Conservation (phyloP, 768 basidiomycete species). For the Lyophyllum semitale region DNA sequence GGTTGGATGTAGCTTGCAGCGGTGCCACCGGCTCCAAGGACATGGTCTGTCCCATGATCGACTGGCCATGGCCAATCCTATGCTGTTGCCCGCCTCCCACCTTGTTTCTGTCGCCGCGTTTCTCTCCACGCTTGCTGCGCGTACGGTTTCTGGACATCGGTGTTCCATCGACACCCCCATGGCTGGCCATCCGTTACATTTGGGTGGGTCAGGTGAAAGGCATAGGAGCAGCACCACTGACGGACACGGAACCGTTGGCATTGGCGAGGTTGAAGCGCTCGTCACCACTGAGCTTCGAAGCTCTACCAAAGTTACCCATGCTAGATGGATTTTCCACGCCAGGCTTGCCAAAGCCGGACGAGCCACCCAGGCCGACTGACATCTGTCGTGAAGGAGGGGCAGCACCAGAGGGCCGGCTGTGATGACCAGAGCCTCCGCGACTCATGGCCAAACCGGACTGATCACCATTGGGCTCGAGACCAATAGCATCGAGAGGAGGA, state of each 20-base stretch:
- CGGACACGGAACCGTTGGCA: constrained; percentile 54
- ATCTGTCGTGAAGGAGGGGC: constrained; percentile 47
- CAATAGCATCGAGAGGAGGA: constrained; percentile 87
- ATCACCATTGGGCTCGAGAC: constrained; percentile 74
- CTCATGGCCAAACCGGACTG: constrained; percentile 49
- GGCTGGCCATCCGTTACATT: constrained; percentile 72
- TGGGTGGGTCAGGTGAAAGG: constrained; percentile 56
- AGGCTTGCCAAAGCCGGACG: constrained; percentile 50
- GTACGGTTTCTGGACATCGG: constrained; percentile 59
- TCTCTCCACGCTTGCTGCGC: constrained; percentile 83
- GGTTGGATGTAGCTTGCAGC: constrained; percentile 76
- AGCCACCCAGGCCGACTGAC: constrained; percentile 44
- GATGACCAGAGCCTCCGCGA: constrained; percentile 68
- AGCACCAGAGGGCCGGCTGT: constrained; percentile 47
- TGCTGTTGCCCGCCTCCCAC: constrained; percentile 37
- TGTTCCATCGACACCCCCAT: constrained; percentile 55
- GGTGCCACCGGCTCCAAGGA: constrained; percentile 73
- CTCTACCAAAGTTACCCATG: constrained; percentile 70
- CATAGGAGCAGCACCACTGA: constrained; percentile 50
- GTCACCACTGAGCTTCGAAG: constrained; percentile 64
- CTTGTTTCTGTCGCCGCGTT: constrained; percentile 61
- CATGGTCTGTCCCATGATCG: constrained; percentile 25
- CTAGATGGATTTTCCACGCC: constrained; percentile 40
- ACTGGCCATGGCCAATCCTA: constrained; percentile 32
- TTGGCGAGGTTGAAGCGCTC: constrained; percentile 61